Percentiles rank a stretch among this genome's conserved stretches.
Evolutionary conservation across 2,329 filamentous ascomycete genomes (phyloP).

Genomic region (Acarospora socialis): DNA sequence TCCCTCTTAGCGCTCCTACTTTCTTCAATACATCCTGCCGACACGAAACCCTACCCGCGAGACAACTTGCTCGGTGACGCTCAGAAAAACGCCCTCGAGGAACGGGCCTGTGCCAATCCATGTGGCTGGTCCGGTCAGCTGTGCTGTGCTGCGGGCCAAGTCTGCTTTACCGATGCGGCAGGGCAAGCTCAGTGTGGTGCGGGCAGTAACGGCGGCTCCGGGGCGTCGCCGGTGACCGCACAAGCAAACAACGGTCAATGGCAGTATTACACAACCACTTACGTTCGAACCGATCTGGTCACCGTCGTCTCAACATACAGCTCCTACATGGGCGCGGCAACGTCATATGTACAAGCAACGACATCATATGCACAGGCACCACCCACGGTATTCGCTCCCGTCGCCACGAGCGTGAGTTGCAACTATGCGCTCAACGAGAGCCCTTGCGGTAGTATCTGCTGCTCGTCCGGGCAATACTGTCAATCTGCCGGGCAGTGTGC

Average conservation of each 20-base stretch:
- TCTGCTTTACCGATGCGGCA: slow-evolving; percentile 36
- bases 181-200: slow-evolving; percentile 34
- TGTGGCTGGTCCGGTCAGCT: slow-evolving; percentile 39
- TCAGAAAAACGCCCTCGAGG: slow-evolving; percentile 11
- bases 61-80: slow-evolving; percentile 5
- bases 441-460: slow-evolving; percentile 31
- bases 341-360: slow-evolving; percentile 16
- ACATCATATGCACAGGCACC: slow-evolving; percentile 16
- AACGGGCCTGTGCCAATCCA: slow-evolving; percentile 29
- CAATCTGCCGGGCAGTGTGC: slow-evolving; percentile 19
- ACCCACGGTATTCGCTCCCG: too few species aligned
- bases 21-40: slow-evolving; percentile 9
- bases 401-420: slow-evolving; percentile 29
- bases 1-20: slow-evolving; percentile 12
- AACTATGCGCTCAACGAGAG: slow-evolving; percentile 30
- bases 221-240: too few species aligned
- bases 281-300: slow-evolving; percentile 38
- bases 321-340: slow-evolving; percentile 22
- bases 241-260: slow-evolving; percentile 37
- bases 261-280: slow-evolving; percentile 44
- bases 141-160: slow-evolving; percentile 33
- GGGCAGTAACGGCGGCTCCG: slow-evolving; percentile 13
- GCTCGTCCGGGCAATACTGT: slow-evolving; percentile 30
- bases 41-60: slow-evolving; percentile 7
- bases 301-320: slow-evolving; percentile 43